A percentile compares a stretch with the other conserved stretches of the same genome.
phyloP scores from a whole-genome alignment of 2,329 filamentous ascomycete genomes.

The Colletotrichum gloeosporioides region DNA sequence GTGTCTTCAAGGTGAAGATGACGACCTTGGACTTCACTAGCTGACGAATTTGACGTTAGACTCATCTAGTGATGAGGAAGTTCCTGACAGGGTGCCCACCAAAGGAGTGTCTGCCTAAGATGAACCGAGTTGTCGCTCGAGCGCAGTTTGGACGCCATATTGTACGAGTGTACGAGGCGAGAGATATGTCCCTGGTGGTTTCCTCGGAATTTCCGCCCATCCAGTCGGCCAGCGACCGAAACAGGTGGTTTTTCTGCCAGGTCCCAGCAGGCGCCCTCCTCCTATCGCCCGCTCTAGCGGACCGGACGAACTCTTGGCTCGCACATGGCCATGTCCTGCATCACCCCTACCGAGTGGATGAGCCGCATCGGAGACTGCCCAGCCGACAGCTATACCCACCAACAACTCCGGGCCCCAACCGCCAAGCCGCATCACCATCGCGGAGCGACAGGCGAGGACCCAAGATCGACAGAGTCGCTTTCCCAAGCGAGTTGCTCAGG shows the following conservation, averaged over 20 bases:
- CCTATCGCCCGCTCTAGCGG: not conserved
- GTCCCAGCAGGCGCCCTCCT: not conserved
- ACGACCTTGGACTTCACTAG: not conserved
- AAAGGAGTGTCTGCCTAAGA: rapidly evolving
- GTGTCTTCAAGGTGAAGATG: not conserved
- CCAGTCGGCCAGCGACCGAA: not conserved
- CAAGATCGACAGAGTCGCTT: not conserved
- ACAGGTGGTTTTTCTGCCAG: not conserved
- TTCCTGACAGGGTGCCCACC: not conserved
- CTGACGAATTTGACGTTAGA: not conserved
- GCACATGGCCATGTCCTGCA: not conserved
- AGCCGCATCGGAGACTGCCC: not conserved
- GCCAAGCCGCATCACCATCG: slow-evolving; percentile 8
- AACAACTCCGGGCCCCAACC: not conserved
- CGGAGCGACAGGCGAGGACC: not conserved
- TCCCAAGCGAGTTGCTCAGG: not conserved
- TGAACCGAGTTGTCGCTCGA: rapidly evolving
- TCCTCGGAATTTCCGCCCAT: not conserved
- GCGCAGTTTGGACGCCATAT: rapidly evolving
- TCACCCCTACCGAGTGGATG: not conserved
- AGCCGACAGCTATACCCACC: slow-evolving; percentile 4
- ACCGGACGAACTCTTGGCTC: slow-evolving; percentile 13
- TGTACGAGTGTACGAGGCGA: not conserved
- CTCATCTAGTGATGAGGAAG: not conserved
- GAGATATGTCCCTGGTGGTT: not conserved